A percentile compares a stretch with the other conserved stretches of the same genome.
Conservation (phyloP, 257 asterid species). For the Solanum gandarillasii region DNA sequence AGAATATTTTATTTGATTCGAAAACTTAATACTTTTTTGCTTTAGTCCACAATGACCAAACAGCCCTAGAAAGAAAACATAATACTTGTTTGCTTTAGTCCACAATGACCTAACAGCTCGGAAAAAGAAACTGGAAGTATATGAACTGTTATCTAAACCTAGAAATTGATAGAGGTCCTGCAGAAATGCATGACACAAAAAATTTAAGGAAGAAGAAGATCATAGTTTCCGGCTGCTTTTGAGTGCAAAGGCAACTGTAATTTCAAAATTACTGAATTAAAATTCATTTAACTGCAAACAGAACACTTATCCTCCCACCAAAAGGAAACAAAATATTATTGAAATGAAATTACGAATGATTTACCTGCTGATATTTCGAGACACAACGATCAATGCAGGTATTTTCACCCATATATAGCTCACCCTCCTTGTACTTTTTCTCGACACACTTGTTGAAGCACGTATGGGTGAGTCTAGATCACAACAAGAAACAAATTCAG, state of each 20-base stretch:
- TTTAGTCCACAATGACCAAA: neutral
- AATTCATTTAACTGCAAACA: neutral
- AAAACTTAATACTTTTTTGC: neutral
- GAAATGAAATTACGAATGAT: neutral
- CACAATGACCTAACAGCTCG: neutral
- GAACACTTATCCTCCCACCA: neutral
- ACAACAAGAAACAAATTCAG: neutral
- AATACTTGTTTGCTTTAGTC: neutral
- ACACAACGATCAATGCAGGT: slow-evolving; percentile 46
- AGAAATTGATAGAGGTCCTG: neutral
- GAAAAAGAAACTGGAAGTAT: neutral
- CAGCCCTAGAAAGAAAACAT: neutral
- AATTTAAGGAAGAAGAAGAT: neutral
- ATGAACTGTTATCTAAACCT: neutral
- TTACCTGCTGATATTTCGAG: slow-evolving; percentile 44
- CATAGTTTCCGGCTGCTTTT: neutral
- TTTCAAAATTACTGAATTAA: neutral
- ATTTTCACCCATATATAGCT: slow-evolving; percentile 35
- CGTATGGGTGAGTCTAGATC: slow-evolving; percentile 27
- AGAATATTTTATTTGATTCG: neutral
- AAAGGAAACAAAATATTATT: neutral
- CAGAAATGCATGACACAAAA: neutral
- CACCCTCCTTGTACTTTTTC: slow-evolving; percentile 30
- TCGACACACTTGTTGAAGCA: slow-evolving; percentile 38
- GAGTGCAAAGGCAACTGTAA: neutral